phyloP scores from a whole-genome alignment of 805 yeast genomes.

The Starmerella scarabaei region DNA sequence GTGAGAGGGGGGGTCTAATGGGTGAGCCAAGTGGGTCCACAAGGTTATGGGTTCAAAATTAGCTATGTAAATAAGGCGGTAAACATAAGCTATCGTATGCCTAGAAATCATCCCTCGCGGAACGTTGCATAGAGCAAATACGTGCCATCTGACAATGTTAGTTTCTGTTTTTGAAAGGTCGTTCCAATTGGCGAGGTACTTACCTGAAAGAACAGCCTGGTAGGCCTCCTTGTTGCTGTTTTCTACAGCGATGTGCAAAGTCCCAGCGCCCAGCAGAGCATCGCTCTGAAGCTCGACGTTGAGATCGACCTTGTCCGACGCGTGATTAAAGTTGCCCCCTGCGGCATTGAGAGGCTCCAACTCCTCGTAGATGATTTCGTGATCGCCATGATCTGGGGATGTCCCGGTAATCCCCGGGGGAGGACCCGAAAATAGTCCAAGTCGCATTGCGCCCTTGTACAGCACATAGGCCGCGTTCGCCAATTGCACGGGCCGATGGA shows the following conservation, averaged over 20 bases:
- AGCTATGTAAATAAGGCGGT: too few relatives aligned
- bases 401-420: too few relatives aligned
- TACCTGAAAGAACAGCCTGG: constrained; percentile 18
- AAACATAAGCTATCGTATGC: too few relatives aligned
- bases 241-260: not conserved
- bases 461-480: constrained; percentile 7
- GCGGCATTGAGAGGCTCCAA: not conserved
- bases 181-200: constrained; percentile 3
- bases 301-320: not conserved
- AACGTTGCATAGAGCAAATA: constrained; percentile 10
- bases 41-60: too few relatives aligned
- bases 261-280: not conserved
- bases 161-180: not conserved
- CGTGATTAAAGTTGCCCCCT: not conserved
- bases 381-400: too few relatives aligned
- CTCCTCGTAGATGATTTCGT: not conserved
- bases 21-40: too few relatives aligned
- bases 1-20: too few relatives aligned
- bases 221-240: not conserved
- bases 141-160: constrained; percentile 7
- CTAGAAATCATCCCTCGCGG: too few relatives aligned
- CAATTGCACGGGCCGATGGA: constrained; percentile 20
- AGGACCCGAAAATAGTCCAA: not conserved
- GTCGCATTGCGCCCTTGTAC: constrained; percentile 1
- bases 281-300: not conserved